phyloP scores from a whole-genome alignment of 1,284 basidiomycete genomes.

The Anthracocystis walkeri region DNA sequence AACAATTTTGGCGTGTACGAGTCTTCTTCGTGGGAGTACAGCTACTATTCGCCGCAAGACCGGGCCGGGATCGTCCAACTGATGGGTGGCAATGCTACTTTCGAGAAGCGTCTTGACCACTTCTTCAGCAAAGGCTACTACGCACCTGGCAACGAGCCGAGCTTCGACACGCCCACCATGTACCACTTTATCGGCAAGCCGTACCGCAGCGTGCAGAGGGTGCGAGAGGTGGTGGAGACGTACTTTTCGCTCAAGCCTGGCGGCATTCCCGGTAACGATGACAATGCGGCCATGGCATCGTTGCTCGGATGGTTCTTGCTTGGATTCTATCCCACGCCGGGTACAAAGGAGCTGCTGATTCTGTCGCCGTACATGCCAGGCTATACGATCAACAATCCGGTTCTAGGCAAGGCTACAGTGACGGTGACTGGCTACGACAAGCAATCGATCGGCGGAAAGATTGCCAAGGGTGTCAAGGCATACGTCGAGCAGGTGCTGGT shows the following conservation, averaged over 20 bases:
- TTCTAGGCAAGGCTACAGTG: conserved; percentile 52
- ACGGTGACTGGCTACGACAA: conserved; percentile 52
- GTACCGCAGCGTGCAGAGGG: conserved; percentile 38
- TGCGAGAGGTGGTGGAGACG: conserved; percentile 45
- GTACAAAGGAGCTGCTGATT: conserved; percentile 57
- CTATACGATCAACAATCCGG: conserved; percentile 56
- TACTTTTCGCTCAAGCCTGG: conserved; percentile 53
- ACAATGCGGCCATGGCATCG: conserved; percentile 78
- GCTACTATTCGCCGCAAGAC: conserved; percentile 60
- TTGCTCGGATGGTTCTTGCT: conserved; percentile 76
- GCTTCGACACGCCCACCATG: conserved; percentile 54
- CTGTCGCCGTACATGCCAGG: conserved; percentile 58
- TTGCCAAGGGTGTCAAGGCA: conserved; percentile 37
- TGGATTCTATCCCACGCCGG: conserved; percentile 75
- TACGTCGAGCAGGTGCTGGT: conserved; percentile 41
- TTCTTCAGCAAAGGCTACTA: conserved; percentile 59
- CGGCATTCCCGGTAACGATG: conserved; percentile 72
- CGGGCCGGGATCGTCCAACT: conserved; percentile 55
- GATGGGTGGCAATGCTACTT: conserved; percentile 46
- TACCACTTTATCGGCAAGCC: conserved; percentile 54
- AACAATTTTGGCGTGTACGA: conserved; percentile 60
- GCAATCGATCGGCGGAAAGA: conserved; percentile 23
- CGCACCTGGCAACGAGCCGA: conserved; percentile 61
- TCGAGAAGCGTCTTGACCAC: conserved; percentile 56
- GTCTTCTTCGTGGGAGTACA: conserved; percentile 59